Conservation (phyloP, 768 basidiomycete genomes). For the Sporobolomyces pararoseus region DNA sequence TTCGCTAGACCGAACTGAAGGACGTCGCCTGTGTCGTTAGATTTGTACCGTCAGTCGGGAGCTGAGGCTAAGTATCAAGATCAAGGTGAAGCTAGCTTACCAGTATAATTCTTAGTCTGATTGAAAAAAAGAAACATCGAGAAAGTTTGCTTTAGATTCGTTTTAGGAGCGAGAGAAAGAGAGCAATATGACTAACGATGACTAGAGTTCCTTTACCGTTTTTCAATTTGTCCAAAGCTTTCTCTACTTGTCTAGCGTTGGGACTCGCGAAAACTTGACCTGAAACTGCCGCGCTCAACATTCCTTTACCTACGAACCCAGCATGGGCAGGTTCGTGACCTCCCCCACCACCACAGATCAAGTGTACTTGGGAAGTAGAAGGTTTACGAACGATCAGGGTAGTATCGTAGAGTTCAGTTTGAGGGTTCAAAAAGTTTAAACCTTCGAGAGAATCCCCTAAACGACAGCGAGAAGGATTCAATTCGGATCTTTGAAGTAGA, state of each 20-base stretch:
- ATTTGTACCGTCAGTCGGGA: no score
- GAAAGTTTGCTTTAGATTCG: not conserved
- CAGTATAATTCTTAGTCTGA: slow-evolving; percentile 13
- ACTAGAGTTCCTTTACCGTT: slow-evolving; percentile 5
- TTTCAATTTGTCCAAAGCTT: slow-evolving; percentile 60
- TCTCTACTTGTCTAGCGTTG: slow-evolving; percentile 74
- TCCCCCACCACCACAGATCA: slow-evolving; percentile 74
- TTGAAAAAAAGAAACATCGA: not conserved
- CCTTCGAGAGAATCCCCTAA: slow-evolving; percentile 70
- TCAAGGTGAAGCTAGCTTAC: not conserved
- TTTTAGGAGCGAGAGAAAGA: not conserved
- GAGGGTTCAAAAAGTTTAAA: slow-evolving; percentile 61
- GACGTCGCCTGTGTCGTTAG: slow-evolving; percentile 46
- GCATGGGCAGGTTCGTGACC: slow-evolving; percentile 89
- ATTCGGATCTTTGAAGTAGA: not conserved
- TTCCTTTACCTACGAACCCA: slow-evolving; percentile 80
- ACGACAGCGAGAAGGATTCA: not conserved
- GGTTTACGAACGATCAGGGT: slow-evolving; percentile 23
- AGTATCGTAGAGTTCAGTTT: slow-evolving; percentile 17
- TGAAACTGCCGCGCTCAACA: slow-evolving; percentile 77
- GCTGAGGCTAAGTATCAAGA: no score
- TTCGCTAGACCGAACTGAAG: slow-evolving; percentile 52
- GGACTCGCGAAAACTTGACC: slow-evolving; percentile 89
- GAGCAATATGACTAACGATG: slow-evolving; percentile 17
- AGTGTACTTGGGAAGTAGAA: slow-evolving; percentile 55